Percentiles rank a stretch among this genome's conserved stretches.
Evolutionary conservation across 306 rosid genomes (phyloP).

Genomic region (Cicer chorassanicum): DNA sequence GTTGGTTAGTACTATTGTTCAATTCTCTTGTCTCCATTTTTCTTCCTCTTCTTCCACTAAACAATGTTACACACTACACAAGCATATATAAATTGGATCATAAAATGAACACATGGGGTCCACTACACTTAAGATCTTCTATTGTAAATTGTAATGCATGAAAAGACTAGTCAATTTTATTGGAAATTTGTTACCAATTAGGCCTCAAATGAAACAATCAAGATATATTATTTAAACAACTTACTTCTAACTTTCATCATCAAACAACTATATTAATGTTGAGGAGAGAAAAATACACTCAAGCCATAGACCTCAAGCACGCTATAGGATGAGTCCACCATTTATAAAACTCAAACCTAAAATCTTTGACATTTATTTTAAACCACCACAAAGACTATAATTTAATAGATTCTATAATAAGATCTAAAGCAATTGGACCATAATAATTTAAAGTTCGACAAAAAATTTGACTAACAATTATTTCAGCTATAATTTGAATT

Average conservation of each 20-base stretch:
- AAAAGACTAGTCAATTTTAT: conserved; percentile 36
- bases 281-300: no score
- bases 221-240: not conserved
- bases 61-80: conserved; percentile 29
- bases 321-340: no score
- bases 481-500: not conserved
- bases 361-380: no score
- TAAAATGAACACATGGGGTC: not conserved
- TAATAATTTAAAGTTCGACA: no score
- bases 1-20: conserved; percentile 41
- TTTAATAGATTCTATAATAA: no score
- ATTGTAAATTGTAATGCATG: conserved; percentile 36
- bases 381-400: no score
- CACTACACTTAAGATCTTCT: conserved; percentile 33
- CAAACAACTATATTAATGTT: no score
- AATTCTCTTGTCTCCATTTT: conserved; percentile 58
- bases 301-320: no score
- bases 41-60: conserved; percentile 28
- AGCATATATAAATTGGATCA: not conserved
- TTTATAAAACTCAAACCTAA: no score
- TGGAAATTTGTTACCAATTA: conserved; percentile 6
- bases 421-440: no score
- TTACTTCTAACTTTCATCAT: conserved; percentile 1
- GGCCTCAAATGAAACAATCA: conserved; percentile 16
- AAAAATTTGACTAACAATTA: not conserved